These are phyloP conservation scores for Eremothecium coryli DNA, from an alignment of 1,139 yeast genomes.

Conservation along the genomic window DNA sequence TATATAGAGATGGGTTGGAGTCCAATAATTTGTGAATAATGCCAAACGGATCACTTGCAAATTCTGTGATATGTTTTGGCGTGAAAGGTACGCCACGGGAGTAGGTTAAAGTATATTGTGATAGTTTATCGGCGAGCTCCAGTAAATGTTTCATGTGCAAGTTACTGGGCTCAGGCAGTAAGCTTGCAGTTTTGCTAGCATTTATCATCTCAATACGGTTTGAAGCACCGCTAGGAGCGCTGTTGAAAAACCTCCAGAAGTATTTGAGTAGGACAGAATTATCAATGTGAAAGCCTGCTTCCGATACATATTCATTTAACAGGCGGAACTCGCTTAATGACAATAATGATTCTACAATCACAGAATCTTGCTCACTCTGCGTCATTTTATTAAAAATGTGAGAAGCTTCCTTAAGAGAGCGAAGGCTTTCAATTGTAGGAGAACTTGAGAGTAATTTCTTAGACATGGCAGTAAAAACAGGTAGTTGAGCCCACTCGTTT, in stretches of 20 bases:
- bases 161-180: constrained; percentile 30
- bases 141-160: constrained; percentile 32
- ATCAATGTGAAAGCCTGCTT: constrained; percentile 16
- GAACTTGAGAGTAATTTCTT: constrained; percentile 9
- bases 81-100: constrained; percentile 33
- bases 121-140: constrained; percentile 30
- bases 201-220: constrained; percentile 39
- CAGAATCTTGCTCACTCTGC: constrained; percentile 11
- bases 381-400: constrained; percentile 15
- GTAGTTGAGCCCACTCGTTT: constrained; percentile 18
- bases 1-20: constrained; percentile 46
- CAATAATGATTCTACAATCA: constrained; percentile 19
- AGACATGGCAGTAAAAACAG: constrained; percentile 19
- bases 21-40: constrained; percentile 42
- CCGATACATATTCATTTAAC: constrained; percentile 13
- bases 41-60: constrained; percentile 25
- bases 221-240: constrained; percentile 43
- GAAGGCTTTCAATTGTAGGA: constrained; percentile 1
- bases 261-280: constrained; percentile 28
- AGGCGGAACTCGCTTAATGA: constrained; percentile 20
- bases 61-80: constrained; percentile 33
- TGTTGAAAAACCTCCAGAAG: constrained; percentile 48
- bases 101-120: constrained; percentile 33
- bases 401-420: constrained; percentile 8
- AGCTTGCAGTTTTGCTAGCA: constrained; percentile 35